Conservation (phyloP, 169 alveolate species). For the Eimeria tenella region DNA sequence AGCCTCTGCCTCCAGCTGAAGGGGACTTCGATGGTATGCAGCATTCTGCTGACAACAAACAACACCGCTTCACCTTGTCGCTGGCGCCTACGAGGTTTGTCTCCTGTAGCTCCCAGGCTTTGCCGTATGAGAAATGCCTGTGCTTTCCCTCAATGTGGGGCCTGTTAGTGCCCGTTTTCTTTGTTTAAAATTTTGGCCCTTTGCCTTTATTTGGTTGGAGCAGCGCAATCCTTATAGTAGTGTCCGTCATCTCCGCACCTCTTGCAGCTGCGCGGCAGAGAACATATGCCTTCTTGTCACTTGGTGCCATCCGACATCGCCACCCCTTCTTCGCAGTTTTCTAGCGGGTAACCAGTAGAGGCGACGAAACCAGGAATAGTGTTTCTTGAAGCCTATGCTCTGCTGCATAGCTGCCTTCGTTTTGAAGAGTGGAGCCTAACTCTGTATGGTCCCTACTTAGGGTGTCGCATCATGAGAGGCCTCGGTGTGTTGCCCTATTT, state of each 20-base stretch:
- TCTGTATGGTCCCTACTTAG: too few species aligned
- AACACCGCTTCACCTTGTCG: background rate
- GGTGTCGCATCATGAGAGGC: too few species aligned
- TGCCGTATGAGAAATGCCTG: background rate
- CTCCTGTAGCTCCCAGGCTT: background rate
- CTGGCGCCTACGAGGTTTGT: background rate
- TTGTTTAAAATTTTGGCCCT: too few species aligned
- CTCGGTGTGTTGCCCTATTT: too few species aligned
- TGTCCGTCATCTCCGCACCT: background rate
- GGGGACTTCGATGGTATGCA: background rate
- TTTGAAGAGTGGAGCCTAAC: too few species aligned
- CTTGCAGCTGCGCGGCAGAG: background rate
- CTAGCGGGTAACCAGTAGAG: too few species aligned
- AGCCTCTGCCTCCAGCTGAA: background rate
- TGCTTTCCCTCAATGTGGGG: background rate
- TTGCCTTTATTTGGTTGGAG: background rate
- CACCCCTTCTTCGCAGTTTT: too few species aligned
- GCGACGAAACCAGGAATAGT: too few species aligned
- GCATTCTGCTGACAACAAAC: background rate
- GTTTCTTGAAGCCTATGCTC: too few species aligned
- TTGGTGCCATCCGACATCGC: background rate
- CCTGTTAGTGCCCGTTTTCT: too few species aligned
- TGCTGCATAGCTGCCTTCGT: too few species aligned
- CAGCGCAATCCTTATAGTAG: background rate
- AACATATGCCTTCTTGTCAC: background rate